Base-by-base conservation (phyloP, 2,329 filamentous ascomycete genomes). In the Alternaria rosae region DNA sequence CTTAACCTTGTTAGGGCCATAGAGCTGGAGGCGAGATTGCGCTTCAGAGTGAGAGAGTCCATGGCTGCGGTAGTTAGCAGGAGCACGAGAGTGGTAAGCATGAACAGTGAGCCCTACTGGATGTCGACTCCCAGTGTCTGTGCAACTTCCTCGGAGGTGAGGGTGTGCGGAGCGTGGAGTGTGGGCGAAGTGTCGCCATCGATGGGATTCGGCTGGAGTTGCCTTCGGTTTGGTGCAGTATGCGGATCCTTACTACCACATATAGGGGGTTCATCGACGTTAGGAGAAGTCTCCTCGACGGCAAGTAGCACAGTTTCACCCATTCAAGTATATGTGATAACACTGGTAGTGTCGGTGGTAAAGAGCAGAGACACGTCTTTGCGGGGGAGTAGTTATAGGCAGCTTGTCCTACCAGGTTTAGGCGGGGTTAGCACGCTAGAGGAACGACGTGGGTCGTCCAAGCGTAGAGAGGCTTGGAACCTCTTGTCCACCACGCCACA, bases 1-100 rank as follows among this genome's bases (percentile, higher is more conserved):
- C 80, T 90, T 87, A 82, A 92, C 87, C 76, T 85, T 86, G 82
- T 93, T 93, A 70, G 86, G 85, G 70, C 90, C 91, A 85, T 91
- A 83, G 76, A 85, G 84, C 78, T 81, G 80, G 74, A 92, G 85
- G 77, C 90, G 90, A 82, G 83, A 83, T 79, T 85, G 84, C 66
- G 89, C 90, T 78, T 92, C 89, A 69, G 82, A 76, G 72, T 78
- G 80, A 76, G 83, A 85, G 81, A 92, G 84, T 75, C 90, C 90
- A 89, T 90, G 70, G 69, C 77, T 79, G 59, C 13, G 35, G 42
- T 17, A 35, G 61, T 78, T 53, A 77, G 72, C 62, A 42, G 51
- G n/a, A 35, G n/a, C 30, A 55, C 28, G 45, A 25, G 50, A 30
- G 9, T 32, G 17, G n/a, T 32, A 28, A 11, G 17, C 25, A 30